A percentile compares a stretch with the other conserved stretches of the same genome.
Evolutionary conservation across 257 asterid species (phyloP).

Genomic region (Anisodus acutangulus): DNA sequence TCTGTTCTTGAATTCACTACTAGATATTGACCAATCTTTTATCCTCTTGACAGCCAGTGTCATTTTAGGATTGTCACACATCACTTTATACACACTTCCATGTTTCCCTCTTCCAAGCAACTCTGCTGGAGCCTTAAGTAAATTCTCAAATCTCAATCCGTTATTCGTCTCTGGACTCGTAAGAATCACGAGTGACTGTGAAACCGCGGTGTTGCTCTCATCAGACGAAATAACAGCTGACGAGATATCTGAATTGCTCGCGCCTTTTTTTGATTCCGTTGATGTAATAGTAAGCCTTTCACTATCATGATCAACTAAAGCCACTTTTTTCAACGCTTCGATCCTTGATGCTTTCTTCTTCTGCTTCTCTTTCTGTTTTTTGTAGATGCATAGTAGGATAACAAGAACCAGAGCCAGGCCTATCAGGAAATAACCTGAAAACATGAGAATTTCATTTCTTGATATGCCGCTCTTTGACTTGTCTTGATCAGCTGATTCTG

Average conservation of each 20-base stretch:
- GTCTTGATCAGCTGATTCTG: conserved; percentile 29
- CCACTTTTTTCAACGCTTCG: conserved; percentile 37
- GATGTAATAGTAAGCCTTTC: conserved; percentile 47
- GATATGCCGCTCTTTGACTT: conserved; percentile 32
- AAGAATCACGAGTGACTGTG: conserved; percentile 54
- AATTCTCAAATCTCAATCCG: conserved; percentile 64
- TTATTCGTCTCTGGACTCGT: conserved; percentile 53
- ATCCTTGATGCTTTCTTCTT: conserved; percentile 37
- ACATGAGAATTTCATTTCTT: conserved; percentile 62
- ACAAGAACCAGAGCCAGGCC: conserved; percentile 49
- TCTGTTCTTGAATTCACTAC: conserved; percentile 60
- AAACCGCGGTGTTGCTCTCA: conserved; percentile 44
- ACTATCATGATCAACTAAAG: conserved; percentile 40
- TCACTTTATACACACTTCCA: conserved; percentile 75
- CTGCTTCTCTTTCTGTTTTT: conserved; percentile 39
- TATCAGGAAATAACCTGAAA: conserved; percentile 56
- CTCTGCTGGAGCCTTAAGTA: conserved; percentile 87
- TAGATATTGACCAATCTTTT: conserved; percentile 63
- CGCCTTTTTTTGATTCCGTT: conserved; percentile 41
- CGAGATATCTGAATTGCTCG: conserved; percentile 43
- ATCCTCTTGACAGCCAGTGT: conserved; percentile 72
- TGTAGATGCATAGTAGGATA: conserved; percentile 45
- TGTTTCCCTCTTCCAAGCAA: conserved; percentile 74
- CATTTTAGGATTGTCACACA: conserved; percentile 49
- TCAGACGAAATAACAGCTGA: conserved; percentile 40